Percentiles rank a stretch among this genome's conserved stretches.
Evolutionary conservation across 768 basidiomycete genomes (phyloP).

Genomic region (Gymnopilus junonius): DNA sequence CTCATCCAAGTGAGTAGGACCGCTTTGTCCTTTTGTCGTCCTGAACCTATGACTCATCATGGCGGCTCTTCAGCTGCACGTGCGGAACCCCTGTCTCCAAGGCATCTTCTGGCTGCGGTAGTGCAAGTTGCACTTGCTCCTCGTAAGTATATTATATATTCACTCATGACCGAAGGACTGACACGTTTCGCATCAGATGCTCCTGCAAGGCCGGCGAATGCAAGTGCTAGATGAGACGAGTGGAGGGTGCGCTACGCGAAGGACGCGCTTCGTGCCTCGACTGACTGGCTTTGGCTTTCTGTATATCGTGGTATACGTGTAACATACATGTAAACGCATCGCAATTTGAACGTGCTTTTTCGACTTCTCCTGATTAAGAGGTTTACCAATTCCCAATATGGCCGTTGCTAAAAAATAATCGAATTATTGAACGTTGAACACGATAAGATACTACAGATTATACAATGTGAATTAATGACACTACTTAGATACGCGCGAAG

Average conservation of each 20-base stretch:
- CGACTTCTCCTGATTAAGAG: no score
- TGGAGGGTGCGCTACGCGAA: not conserved
- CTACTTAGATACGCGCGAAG: no score
- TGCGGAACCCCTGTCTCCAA: conserved; percentile 16
- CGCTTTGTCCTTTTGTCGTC: not conserved
- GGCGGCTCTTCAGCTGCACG: not conserved
- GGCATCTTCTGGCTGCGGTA: conserved; percentile 10
- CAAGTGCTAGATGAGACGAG: conserved; percentile 11
- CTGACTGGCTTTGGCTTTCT: no score
- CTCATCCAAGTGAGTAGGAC: not conserved
- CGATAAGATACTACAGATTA: no score
- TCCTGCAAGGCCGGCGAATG: conserved; percentile 17
- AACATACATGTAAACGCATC: no score
- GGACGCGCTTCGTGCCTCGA: not conserved
- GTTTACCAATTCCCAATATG: no score
- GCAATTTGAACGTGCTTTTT: no score
- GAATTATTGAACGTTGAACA: no score
- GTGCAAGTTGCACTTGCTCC: conserved; percentile 14
- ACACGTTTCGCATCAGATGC: conserved; percentile 1
- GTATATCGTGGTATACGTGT: no score
- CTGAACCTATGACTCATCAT: not conserved
- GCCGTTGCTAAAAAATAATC: no score
- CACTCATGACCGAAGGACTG: rapidly evolving
- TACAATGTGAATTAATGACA: no score
- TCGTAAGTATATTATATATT: conserved; percentile 1